Conservation (phyloP, 1,284 basidiomycete species). For the Leccinum subrobustum region DNA sequence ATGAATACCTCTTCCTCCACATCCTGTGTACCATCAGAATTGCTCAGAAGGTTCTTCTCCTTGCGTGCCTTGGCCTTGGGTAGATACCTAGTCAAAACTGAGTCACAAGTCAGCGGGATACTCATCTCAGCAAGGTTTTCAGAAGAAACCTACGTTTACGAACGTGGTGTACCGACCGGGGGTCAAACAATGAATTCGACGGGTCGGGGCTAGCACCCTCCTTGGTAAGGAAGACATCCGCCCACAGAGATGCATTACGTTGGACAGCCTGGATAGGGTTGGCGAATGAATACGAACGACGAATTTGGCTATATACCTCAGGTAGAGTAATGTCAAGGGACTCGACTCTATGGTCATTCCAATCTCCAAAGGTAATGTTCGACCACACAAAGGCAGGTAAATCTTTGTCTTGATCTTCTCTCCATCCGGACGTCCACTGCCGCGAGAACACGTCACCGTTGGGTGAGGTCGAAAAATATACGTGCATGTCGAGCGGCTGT, state of each 20-base stretch:
- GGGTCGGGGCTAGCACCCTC: conserved; percentile 68
- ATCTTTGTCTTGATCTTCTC: conserved; percentile 46
- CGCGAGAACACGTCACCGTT: conserved; percentile 57
- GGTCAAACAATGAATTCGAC: conserved; percentile 48
- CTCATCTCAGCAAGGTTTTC: background rate
- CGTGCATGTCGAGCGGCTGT: conserved; percentile 65
- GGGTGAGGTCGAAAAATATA: conserved; percentile 71
- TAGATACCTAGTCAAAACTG: conserved; percentile 84
- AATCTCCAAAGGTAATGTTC: conserved; percentile 82
- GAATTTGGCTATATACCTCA: conserved; percentile 43
- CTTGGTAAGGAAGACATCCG: conserved; percentile 80
- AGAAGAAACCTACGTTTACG: conserved; percentile 65
- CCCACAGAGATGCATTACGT: conserved; percentile 81
- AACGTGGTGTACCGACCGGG: conserved; percentile 65
- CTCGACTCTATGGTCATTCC: conserved; percentile 64
- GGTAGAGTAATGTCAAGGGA: conserved; percentile 76
- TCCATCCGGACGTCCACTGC: conserved; percentile 46
- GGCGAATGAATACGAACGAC: conserved; percentile 3
- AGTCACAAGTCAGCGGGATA: conserved; percentile 8
- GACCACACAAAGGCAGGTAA: conserved; percentile 77
- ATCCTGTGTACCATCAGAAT: conserved; percentile 36
- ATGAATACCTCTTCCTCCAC: conserved; percentile 42
- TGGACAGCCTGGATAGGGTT: conserved; percentile 58
- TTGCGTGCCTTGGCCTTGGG: conserved; percentile 73
- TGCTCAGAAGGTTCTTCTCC: conserved; percentile 78